These are phyloP conservation scores for Clonostachys solani DNA, from an alignment of 2,329 filamentous ascomycete species.

Conservation along the genomic window DNA sequence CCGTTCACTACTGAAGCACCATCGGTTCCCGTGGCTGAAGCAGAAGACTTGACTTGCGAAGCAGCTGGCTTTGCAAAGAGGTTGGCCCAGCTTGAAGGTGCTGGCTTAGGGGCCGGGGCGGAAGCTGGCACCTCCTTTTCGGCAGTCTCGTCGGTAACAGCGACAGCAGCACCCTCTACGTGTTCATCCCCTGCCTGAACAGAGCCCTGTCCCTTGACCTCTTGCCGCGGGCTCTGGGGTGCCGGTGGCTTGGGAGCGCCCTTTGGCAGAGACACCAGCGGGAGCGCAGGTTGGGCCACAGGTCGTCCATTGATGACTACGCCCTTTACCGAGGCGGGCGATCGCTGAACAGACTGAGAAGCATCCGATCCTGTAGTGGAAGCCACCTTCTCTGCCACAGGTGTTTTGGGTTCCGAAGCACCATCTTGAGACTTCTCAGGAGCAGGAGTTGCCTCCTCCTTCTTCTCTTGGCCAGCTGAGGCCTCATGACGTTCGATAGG, in stretches of 20 bases:
- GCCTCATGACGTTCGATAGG: slow-evolving; percentile 33
- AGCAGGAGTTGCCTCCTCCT: slow-evolving; percentile 1
- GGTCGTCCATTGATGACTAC: no score
- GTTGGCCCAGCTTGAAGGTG: slow-evolving; percentile 33
- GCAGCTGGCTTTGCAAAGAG: slow-evolving; percentile 26
- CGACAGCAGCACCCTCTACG: slow-evolving; percentile 5
- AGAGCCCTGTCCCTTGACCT: background rate
- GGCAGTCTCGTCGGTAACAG: slow-evolving; percentile 13
- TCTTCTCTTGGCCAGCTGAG: slow-evolving; percentile 1
- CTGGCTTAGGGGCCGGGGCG: slow-evolving; percentile 15
- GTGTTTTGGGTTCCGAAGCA: background rate
- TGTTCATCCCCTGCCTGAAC: slow-evolving; percentile 1
- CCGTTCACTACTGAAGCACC: slow-evolving; percentile 13
- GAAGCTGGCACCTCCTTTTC: slow-evolving; percentile 7
- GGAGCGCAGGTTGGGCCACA: no score
- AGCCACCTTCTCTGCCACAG: slow-evolving; percentile 10
- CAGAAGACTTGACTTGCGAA: background rate
- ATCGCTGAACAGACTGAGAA: slow-evolving; percentile 14
- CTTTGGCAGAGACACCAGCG: no score
- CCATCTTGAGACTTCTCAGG: slow-evolving; percentile 1
- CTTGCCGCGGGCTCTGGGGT: slow-evolving; percentile 2
- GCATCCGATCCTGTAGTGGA: background rate
- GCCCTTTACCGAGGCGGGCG: slow-evolving; percentile 15
- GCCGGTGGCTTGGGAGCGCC: slow-evolving; percentile 12
- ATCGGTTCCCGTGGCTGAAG: background rate